Evolutionary conservation across 371 early-diverging fungal genomes (phyloP), one percentile per base, ranked within the genome.

Genomic region (Coelomomyces lativittatus): DNA sequence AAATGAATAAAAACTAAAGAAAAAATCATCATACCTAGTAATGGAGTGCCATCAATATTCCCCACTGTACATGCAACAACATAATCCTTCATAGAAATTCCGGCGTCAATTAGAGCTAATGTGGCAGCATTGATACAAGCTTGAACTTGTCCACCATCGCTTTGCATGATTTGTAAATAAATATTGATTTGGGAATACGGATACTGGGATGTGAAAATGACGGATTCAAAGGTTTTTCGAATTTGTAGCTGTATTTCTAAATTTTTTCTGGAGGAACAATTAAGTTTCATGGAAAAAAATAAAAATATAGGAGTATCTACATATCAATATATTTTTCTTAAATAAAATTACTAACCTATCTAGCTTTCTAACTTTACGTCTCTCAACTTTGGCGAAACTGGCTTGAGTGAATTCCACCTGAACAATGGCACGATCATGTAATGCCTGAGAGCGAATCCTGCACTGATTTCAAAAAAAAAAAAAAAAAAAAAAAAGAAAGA

Each of bases 11-110:
- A 5, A 15, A 17, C 14, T 15, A 19, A 28, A 28, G 4, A 4
- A n/a, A 2, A 45, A 7, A 8, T 2, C 7, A 5, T 29, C 60
- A 37, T 62, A 81, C 82, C 83, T 28, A 91, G 59, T 2, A 91
- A 70, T 12, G 90, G 79, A 28, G 72, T 66, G 24, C 82, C 81
- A 33, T 86, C 85, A 21, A 83, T 78, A 52, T 71, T 82, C 11
- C 92, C 91, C 11, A 85, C 91, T n/a, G 90, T 84, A 51, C 85
- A 85, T n/a, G 93, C 91, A 46, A 79, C 79, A 4, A 92, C 87
- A 63, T 86, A 91, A 51, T 95, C 96, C 10, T 62, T 54, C 90
- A 95, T 88, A n/a, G 93, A 83, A 28, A 95, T 81, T 34, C 96
- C 95, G 6, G 96, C 96, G 56, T 95, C 89, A n/a, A 93, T 80